phyloP scores from a whole-genome alignment of 2,329 filamentous ascomycete genomes.

The Phoma sp. region DNA sequence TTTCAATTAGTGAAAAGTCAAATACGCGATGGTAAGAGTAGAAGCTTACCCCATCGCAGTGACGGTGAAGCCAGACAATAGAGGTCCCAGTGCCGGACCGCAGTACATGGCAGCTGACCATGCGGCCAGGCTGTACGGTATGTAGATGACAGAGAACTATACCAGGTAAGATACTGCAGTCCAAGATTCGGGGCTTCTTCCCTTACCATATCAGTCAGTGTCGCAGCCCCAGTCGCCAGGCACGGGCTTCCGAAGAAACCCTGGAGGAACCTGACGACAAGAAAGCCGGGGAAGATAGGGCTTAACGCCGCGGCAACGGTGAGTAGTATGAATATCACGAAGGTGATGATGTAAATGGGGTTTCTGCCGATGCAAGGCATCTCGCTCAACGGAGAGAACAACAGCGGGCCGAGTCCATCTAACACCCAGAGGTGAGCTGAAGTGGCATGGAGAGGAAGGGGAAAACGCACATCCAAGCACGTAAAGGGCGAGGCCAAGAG shows the following conservation, averaged over 20 bases:
- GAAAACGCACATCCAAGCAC: too few relatives aligned
- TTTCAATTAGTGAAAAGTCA: too few relatives aligned
- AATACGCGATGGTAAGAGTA: too few relatives aligned
- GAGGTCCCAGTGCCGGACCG: conserved; percentile 53
- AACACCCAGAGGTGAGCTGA: too few relatives aligned
- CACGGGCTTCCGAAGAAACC: conserved; percentile 58
- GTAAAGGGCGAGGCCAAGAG: too few relatives aligned
- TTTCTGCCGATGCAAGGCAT: conserved; percentile 57
- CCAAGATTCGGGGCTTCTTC: too few relatives aligned
- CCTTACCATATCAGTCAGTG: conserved; percentile 57
- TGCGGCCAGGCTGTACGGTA: conserved; percentile 51
- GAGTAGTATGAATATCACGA: conserved; percentile 56
- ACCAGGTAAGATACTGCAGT: too few relatives aligned
- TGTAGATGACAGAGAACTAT: too few relatives aligned
- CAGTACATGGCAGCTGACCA: conserved; percentile 53
- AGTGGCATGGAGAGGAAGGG: too few relatives aligned
- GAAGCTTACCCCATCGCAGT: too few relatives aligned
- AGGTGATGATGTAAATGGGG: conserved; percentile 38
- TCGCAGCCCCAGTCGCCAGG: conserved; percentile 57
- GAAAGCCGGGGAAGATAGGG: conserved; percentile 59
- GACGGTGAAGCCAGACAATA: conserved; percentile 53
- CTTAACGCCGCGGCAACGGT: conserved; percentile 56
- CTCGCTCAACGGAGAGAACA: conserved; percentile 56
- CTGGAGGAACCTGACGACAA: conserved; percentile 60
- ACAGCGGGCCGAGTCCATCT: conserved; percentile 43